These are phyloP conservation scores for Corylus heterophylla DNA, from an alignment of 306 rosid genomes.

Conservation along the genomic window DNA sequence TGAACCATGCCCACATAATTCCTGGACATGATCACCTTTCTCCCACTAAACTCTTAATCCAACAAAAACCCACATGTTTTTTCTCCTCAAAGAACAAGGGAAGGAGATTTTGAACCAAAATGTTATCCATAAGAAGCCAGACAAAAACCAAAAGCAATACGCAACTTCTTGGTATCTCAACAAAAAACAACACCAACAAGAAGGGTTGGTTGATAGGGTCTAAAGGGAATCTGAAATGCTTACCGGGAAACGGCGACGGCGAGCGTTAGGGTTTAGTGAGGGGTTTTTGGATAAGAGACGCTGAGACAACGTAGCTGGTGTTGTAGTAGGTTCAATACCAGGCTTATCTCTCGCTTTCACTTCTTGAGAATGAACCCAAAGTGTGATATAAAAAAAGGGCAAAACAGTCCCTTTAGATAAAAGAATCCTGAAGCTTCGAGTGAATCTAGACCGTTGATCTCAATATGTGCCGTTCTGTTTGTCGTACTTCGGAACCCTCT, in stretches of 20 bases:
- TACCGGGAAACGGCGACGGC: no score
- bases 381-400: neutral
- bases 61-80: neutral
- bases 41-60: neutral
- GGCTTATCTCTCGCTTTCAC: no score
- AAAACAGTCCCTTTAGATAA: neutral
- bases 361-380: no score
- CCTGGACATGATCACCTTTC: neutral
- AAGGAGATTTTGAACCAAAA: neutral
- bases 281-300: neutral
- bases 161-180: neutral
- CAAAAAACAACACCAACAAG: neutral
- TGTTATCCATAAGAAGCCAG: neutral
- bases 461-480: neutral
- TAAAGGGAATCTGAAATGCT: neutral
- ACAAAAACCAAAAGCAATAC: neutral
- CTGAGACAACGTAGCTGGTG: neutral
- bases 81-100: neutral
- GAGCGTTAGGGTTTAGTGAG: no score
- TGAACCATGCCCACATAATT: neutral
- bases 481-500: conserved; percentile 34
- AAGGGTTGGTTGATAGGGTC: neutral
- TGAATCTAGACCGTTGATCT: conserved; percentile 33
- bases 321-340: neutral
- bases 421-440: conserved; percentile 36